These are phyloP conservation scores for Rhodosporidiobolus odoratus DNA, from an alignment of 768 basidiomycete genomes.

Conservation along the genomic window DNA sequence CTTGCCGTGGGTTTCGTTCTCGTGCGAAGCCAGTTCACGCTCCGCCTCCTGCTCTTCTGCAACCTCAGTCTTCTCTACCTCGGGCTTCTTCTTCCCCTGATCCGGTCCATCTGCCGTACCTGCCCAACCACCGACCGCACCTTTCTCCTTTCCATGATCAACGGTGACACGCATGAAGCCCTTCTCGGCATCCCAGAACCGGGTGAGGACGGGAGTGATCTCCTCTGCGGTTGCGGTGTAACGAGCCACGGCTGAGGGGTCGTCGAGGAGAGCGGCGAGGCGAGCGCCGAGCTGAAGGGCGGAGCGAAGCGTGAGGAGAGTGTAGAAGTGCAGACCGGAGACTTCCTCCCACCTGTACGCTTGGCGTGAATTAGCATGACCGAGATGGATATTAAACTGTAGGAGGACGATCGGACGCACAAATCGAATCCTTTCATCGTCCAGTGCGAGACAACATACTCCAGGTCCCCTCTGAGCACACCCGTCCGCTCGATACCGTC, in stretches of 20 bases:
- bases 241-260: conserved; percentile 9
- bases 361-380: too few relatives aligned
- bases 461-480: conserved; percentile 40
- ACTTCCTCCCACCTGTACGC: conserved; percentile 43
- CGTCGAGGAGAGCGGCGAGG: conserved; percentile 26
- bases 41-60: conserved; percentile 7
- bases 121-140: background rate
- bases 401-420: too few relatives aligned
- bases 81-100: background rate
- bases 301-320: conserved; percentile 36
- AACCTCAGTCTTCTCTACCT: background rate
- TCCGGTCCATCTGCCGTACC: conserved; percentile 10
- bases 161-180: conserved; percentile 28
- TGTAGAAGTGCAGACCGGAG: conserved; percentile 40
- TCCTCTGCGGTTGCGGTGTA: conserved; percentile 27
- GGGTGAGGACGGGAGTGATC: conserved; percentile 22
- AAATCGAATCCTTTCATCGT: conserved; percentile 25
- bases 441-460: conserved; percentile 34
- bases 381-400: too few relatives aligned
- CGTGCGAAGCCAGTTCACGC: background rate
- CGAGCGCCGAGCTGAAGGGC: conserved; percentile 32
- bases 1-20: conserved; percentile 33
- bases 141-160: conserved; percentile 22
- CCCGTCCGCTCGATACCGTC: conserved; percentile 18
- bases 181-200: conserved; percentile 35